phyloP scores from a whole-genome alignment of 768 basidiomycete species.

The Lactarius akahatsu region DNA sequence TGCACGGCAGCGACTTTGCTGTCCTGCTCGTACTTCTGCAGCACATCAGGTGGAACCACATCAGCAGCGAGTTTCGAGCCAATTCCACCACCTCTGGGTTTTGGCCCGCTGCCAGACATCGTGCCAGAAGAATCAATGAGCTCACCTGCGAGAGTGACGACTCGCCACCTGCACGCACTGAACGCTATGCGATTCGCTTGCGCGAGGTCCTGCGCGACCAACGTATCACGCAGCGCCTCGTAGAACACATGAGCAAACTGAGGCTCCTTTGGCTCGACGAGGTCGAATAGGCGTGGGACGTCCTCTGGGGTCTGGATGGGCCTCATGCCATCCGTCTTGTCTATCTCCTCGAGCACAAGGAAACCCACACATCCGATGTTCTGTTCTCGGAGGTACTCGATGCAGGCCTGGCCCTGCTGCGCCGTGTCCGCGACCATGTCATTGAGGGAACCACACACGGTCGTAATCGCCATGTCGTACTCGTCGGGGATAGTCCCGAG shows the following conservation, averaged over 20 bases:
- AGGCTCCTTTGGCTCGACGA: constrained; percentile 86
- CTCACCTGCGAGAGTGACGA: constrained; percentile 91
- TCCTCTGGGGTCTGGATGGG: too few species aligned
- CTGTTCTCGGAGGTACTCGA: constrained; percentile 86
- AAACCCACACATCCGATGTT: constrained; percentile 92
- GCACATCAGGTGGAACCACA: too few species aligned
- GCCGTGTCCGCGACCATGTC: constrained; percentile 62
- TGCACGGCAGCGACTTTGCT: too few species aligned
- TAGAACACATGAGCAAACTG: constrained; percentile 86
- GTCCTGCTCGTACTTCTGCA: too few species aligned
- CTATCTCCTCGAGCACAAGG: constrained; percentile 57
- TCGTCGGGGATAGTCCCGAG: constrained; percentile 95
- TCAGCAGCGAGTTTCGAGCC: constrained; percentile 37
- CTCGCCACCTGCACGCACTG: constrained; percentile 74
- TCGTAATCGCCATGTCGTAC: constrained; percentile 90
- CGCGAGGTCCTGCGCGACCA: constrained; percentile 88
- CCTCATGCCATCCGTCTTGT: too few species aligned
- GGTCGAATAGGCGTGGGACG: constrained; percentile 50
- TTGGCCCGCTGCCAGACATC: constrained; percentile 92
- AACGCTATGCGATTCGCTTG: constrained; percentile 95
- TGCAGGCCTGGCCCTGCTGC: constrained; percentile 86
- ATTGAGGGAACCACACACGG: too few species aligned
- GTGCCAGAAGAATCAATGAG: constrained; percentile 94
- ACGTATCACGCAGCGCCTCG: constrained; percentile 81
- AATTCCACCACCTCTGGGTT: constrained; percentile 84